phyloP scores from a whole-genome alignment of 2,329 filamentous ascomycete genomes.

The Periconia sp. region DNA sequence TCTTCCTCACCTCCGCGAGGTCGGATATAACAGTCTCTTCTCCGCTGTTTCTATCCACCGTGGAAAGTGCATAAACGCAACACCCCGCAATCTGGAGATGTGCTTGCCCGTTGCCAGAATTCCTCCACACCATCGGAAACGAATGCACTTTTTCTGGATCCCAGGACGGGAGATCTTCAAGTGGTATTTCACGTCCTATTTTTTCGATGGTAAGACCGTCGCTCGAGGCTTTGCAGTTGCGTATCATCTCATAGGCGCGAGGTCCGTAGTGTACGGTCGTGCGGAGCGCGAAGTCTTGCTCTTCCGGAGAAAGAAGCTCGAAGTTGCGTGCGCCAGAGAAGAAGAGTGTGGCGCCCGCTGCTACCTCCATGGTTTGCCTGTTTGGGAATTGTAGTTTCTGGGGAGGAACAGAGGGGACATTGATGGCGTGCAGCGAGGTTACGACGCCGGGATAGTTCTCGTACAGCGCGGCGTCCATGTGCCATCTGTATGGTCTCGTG shows the following conservation, averaged over 20 bases:
- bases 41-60: not conserved
- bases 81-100: not conserved
- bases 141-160: not conserved
- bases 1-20: not conserved
- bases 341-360: not conserved
- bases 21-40: not conserved
- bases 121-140: constrained; percentile 3
- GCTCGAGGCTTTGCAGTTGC: not conserved
- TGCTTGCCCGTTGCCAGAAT: not conserved
- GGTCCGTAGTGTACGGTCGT: not conserved
- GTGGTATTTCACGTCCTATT: not conserved
- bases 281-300: not conserved
- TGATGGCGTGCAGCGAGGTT: not conserved
- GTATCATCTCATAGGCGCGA: not conserved
- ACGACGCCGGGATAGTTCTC: not conserved
- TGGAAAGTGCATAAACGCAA: not conserved
- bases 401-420: not conserved
- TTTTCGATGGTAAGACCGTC: not conserved
- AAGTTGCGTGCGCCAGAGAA: not conserved
- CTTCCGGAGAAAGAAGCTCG: not conserved
- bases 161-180: not conserved
- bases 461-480: not conserved
- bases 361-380: not conserved
- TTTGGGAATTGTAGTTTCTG: not conserved
- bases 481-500: not conserved